Conservation (phyloP, 352 stramenopile genomes). For the Globisporangium radiosum region DNA sequence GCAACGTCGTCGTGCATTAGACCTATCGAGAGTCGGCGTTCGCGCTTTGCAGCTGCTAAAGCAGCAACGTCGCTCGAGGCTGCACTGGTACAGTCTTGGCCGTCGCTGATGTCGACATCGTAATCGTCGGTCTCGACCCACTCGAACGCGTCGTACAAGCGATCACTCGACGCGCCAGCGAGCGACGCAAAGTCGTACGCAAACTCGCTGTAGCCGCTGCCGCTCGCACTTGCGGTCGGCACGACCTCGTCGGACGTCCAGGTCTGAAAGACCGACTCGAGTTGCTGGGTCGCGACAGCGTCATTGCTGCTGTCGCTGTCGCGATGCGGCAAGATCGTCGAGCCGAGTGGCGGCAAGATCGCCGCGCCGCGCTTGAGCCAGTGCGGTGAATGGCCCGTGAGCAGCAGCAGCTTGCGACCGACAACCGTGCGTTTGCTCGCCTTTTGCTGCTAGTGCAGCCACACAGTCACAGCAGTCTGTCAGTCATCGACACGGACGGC, state of each 20-base stretch:
- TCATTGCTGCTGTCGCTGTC: background rate
- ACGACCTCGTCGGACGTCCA: conserved; percentile 16
- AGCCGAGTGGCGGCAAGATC: conserved; percentile 28
- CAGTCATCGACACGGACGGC: no score
- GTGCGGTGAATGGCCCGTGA: conserved; percentile 8
- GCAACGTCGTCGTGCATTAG: conserved; percentile 8
- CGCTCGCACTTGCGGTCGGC: background rate
- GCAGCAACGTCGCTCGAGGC: background rate
- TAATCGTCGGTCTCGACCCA: conserved; percentile 8
- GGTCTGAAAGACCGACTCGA: conserved; percentile 15
- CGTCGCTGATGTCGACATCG: background rate
- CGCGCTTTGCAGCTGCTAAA: background rate
- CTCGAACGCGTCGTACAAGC: conserved; percentile 12
- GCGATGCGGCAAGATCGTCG: conserved; percentile 17
- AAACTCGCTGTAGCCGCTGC: conserved; percentile 8
- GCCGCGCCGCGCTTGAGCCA: conserved; percentile 26
- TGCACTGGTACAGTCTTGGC: no score
- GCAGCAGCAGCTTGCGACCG: conserved; percentile 15
- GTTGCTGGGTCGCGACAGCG: background rate
- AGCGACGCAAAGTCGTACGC: conserved; percentile 10
- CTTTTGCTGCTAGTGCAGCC: conserved; percentile 1
- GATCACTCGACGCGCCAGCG: background rate
- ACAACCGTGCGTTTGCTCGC: conserved; percentile 5
- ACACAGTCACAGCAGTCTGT: no score
- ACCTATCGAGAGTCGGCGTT: background rate